Conservation (phyloP, 495 filamentous ascomycete genomes). For the Xanthoparmelia taractica region DNA sequence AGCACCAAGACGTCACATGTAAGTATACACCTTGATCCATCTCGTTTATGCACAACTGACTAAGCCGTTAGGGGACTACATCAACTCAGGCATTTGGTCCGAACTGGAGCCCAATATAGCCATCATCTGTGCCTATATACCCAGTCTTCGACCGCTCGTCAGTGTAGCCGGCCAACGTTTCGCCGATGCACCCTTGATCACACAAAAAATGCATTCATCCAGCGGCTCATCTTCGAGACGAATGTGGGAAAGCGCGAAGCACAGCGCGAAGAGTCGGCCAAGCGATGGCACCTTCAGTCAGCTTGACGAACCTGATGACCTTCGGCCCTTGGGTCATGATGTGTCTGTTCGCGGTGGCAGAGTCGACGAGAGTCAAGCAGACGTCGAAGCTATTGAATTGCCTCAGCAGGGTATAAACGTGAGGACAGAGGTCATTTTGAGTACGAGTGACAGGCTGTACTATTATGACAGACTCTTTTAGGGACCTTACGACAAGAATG, state of each 20-base stretch:
- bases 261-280: neutral
- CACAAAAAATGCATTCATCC: neutral
- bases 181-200: slow-evolving; percentile 16
- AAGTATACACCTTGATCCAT: no score
- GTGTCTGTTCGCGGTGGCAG: slow-evolving; percentile 15
- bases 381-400: no score
- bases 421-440: slow-evolving; percentile 13
- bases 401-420: slow-evolving; percentile 10
- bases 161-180: slow-evolving; percentile 27
- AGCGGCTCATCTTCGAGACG: slow-evolving; percentile 7
- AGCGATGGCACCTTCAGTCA: slow-evolving; percentile 10
- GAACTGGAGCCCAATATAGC: slow-evolving; percentile 50
- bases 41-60: no score
- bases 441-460: no score
- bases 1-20: slow-evolving; percentile 11
- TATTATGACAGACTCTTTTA: no score
- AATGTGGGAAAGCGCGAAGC: neutral
- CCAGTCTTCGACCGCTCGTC: slow-evolving; percentile 47
- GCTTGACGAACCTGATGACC: slow-evolving; percentile 16
- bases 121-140: slow-evolving; percentile 50
- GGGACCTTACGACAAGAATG: no score
- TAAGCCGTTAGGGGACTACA: slow-evolving; percentile 41
- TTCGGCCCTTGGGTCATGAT: slow-evolving; percentile 9
- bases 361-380: neutral
- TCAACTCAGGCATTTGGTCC: slow-evolving; percentile 52